Percentiles rank a stretch among this genome's conserved stretches.
Evolutionary conservation across 352 stramenopile species (phyloP).

Genomic region (Plasmopara muralis): DNA sequence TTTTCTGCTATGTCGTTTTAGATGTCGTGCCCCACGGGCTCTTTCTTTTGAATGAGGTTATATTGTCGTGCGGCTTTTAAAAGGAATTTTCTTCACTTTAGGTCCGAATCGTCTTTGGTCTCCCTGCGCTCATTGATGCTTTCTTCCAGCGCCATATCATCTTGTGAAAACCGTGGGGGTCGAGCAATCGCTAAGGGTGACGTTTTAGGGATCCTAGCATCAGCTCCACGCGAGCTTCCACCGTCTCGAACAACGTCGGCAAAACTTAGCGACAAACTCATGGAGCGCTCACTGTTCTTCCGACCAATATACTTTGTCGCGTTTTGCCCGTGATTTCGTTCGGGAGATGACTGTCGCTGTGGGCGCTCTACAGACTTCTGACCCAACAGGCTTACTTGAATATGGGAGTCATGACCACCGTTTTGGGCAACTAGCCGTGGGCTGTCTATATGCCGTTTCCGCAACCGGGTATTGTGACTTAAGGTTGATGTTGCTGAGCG

Average conservation of each 20-base stretch:
- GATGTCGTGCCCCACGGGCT: too few relatives aligned
- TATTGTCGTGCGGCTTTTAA: too few relatives aligned
- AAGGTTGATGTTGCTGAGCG: conserved; percentile 41
- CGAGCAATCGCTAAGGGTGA: conserved; percentile 40
- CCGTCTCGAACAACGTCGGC: conserved; percentile 75
- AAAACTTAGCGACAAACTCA: conserved; percentile 47
- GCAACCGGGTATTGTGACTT: conserved; percentile 41
- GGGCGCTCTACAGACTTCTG: conserved; percentile 14
- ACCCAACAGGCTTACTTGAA: conserved; percentile 9
- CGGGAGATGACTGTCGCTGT: conserved; percentile 20
- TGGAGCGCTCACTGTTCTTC: conserved; percentile 65
- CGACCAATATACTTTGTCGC: conserved; percentile 27
- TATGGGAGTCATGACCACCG: conserved; percentile 11
- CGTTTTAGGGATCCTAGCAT: conserved; percentile 20
- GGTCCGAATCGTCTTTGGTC: conserved; percentile 58
- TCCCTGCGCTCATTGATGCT: conserved; percentile 65
- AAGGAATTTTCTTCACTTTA: conserved; percentile 32
- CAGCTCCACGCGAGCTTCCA: conserved; percentile 11
- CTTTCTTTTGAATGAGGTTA: too few relatives aligned
- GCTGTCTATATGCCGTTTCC: conserved; percentile 32
- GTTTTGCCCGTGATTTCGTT: conserved; percentile 19
- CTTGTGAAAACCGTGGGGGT: conserved; percentile 36
- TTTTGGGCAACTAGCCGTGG: conserved; percentile 33
- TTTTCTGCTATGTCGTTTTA: too few relatives aligned
- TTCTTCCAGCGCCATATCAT: conserved; percentile 54